These are phyloP conservation scores for Vitis rupestris DNA, from an alignment of 164 flowering plant species.

Conservation along the genomic window DNA sequence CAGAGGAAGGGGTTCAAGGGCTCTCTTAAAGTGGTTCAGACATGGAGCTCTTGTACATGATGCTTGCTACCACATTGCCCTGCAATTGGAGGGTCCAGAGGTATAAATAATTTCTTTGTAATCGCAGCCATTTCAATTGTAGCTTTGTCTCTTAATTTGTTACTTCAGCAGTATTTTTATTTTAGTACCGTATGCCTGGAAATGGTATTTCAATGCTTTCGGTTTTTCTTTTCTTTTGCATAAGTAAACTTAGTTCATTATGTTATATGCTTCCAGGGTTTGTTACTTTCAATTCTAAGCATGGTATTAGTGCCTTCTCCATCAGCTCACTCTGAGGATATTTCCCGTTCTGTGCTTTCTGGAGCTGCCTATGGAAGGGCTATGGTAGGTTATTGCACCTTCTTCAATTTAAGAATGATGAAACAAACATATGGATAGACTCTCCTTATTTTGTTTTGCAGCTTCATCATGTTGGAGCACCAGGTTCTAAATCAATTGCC, in stretches of 20 bases:
- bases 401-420: background rate
- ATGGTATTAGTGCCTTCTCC: slow-evolving; percentile 61
- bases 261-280: slow-evolving; percentile 44
- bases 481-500: slow-evolving; percentile 46
- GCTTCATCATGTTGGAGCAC: slow-evolving; percentile 75
- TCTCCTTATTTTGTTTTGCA: slow-evolving; percentile 21
- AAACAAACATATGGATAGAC: too few relatives aligned
- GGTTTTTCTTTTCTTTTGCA: too few relatives aligned
- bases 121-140: too few relatives aligned
- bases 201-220: too few relatives aligned
- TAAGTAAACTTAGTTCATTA: background rate
- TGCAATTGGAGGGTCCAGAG: slow-evolving; percentile 92
- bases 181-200: too few relatives aligned
- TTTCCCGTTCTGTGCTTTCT: slow-evolving; percentile 32
- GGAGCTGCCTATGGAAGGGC: slow-evolving; percentile 65
- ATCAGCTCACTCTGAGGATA: slow-evolving; percentile 25
- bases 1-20: slow-evolving; percentile 90
- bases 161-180: too few relatives aligned
- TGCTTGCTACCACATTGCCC: slow-evolving; percentile 65
- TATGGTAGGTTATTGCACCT: slow-evolving; percentile 50
- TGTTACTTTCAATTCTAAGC: slow-evolving; percentile 48
- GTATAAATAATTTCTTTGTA: slow-evolving; percentile 37
- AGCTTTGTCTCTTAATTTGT: too few relatives aligned
- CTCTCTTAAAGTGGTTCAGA: slow-evolving; percentile 64
- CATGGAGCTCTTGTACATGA: slow-evolving; percentile 74